These are phyloP conservation scores for Eurotiales sp. DNA, from an alignment of 2,329 filamentous ascomycete genomes.

Conservation along the genomic window DNA sequence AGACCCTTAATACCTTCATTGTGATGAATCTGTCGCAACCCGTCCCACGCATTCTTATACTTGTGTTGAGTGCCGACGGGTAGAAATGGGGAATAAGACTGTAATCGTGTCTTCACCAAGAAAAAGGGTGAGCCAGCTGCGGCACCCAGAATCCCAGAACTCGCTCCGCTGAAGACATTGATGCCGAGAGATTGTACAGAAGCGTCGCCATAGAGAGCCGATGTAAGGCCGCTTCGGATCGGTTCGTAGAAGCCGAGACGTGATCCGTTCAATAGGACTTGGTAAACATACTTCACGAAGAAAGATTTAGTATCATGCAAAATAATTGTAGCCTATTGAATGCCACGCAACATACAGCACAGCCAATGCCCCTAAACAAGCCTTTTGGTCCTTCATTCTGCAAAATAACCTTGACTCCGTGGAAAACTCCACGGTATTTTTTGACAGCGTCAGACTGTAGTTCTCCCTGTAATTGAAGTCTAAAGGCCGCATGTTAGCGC, in stretches of 20 bases:
- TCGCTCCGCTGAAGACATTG: slow-evolving; percentile 90
- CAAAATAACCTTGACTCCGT: slow-evolving; percentile 85
- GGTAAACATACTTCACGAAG: slow-evolving; percentile 72
- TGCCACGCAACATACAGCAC: slow-evolving; percentile 54
- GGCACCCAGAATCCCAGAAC: slow-evolving; percentile 85
- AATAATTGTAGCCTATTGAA: slow-evolving; percentile 10
- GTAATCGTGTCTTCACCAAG: slow-evolving; percentile 91
- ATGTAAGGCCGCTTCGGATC: slow-evolving; percentile 69
- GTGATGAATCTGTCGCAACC: slow-evolving; percentile 72
- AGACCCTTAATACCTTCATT: slow-evolving; percentile 75
- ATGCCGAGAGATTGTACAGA: slow-evolving; percentile 79
- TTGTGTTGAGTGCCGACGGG: slow-evolving; percentile 96
- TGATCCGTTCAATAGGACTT: slow-evolving; percentile 93
- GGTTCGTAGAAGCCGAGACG: slow-evolving; percentile 97
- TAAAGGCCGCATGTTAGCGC: slow-evolving; percentile 32
- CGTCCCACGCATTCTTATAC: slow-evolving; percentile 82
- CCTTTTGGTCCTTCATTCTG: slow-evolving; percentile 84
- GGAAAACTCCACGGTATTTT: slow-evolving; percentile 85
- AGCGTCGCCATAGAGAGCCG: slow-evolving; percentile 66
- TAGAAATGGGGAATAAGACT: slow-evolving; percentile 87
- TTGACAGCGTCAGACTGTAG: slow-evolving; percentile 80
- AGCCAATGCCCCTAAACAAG: slow-evolving; percentile 83
- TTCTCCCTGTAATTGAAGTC: slow-evolving; percentile 94
- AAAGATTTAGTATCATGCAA: slow-evolving; percentile 8
- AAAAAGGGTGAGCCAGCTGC: slow-evolving; percentile 96